Conservation (phyloP, 2,329 filamentous ascomycete genomes). For the Claviceps sorghi region DNA sequence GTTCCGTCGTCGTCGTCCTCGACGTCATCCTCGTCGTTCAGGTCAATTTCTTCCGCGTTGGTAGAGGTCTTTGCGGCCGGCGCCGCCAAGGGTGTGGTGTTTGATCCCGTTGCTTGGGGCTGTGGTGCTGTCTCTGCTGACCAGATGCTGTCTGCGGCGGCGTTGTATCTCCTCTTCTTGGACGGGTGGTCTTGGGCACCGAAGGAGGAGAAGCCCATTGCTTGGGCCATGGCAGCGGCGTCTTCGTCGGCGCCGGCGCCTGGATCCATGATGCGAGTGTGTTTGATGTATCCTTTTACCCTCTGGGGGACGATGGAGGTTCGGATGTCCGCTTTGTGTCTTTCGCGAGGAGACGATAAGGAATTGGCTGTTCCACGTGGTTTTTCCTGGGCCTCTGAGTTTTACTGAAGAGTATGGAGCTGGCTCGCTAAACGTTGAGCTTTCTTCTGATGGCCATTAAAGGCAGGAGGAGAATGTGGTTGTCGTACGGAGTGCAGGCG, state of each 20-base stretch:
- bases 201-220: slow-evolving; percentile 63
- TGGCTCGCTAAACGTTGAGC: not conserved
- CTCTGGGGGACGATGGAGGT: not conserved
- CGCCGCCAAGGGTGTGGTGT: slow-evolving; percentile 21
- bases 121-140: not conserved
- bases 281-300: not conserved
- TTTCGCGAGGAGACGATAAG: not conserved
- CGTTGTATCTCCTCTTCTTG: slow-evolving; percentile 56
- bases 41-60: slow-evolving; percentile 32
- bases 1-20: not conserved
- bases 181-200: slow-evolving; percentile 37
- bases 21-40: slow-evolving; percentile 21
- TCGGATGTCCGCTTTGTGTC: not conserved
- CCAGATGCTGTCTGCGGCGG: slow-evolving; percentile 30
- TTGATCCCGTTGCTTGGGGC: slow-evolving; percentile 19
- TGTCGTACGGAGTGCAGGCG: too few species aligned
- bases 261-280: not conserved
- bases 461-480: not conserved
- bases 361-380: not conserved
- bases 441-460: not conserved
- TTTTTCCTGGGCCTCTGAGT: not conserved
- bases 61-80: slow-evolving; percentile 7
- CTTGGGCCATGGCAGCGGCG: slow-evolving; percentile 39
- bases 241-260: slow-evolving; percentile 17
- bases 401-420: not conserved